Evolutionary conservation across 257 asterid genomes (phyloP), one percentile per base, ranked within the genome.

Genomic region (Rhazya stricta): DNA sequence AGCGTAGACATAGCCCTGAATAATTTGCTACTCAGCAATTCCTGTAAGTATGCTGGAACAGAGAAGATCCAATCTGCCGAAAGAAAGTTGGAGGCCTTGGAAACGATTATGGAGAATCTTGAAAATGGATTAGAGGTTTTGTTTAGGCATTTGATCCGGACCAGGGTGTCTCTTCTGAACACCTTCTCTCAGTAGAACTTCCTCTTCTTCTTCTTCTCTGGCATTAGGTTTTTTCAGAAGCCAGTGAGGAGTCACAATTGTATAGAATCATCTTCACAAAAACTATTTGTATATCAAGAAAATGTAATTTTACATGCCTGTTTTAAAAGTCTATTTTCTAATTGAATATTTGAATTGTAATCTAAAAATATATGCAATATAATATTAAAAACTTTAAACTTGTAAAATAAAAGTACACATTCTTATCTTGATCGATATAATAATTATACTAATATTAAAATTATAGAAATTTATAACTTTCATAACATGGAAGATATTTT

Each of bases 131-230:
- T 84, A 34, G 85, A 81, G 63, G 57, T 36, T 25, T 54, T 76
- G 75, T 84, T 81, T 74, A 81, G 76, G 66, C 80, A 76, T 67
- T 70, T 81, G 80, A 84, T 84, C 32, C 76, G 83, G 0, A 67
- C 79, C 50, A 81, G 87, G 77, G 83, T 81, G 60, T 78, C 83
- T 50, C 83, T 84, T 39, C 79, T 81, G 37, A 84, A 84, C 67
- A 67, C 75, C 6, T 60, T 73, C 39, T 78, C 87, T 9, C 67
- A 67, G 12, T 77, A 77, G 73, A 42, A 27, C 9, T n/a, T 7
- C 27, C 30, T 11, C 18, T n/a, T 61, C 43, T 57, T 45, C 46
- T 69, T 43, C 15, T 34, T 69, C 74, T 69, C 61, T 6, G 56
- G 56, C 48, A 29, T 46, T 1, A 27, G 41, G 57, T 2, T 15